These are phyloP conservation scores for Tanozyma kutaoensis DNA, from an alignment of 805 yeast species.

Conservation along the genomic window DNA sequence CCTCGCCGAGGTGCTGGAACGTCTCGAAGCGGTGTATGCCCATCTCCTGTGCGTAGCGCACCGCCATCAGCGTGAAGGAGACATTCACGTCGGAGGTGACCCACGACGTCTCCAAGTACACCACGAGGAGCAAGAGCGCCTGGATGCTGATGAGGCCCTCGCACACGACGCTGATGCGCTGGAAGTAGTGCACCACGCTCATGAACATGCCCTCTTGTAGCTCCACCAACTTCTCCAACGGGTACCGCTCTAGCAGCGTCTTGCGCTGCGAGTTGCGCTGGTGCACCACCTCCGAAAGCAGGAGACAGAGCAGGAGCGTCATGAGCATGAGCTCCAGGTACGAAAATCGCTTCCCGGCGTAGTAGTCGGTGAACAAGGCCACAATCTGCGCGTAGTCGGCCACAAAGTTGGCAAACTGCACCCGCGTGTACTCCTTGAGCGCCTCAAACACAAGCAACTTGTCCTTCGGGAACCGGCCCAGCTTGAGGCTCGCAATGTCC, in stretches of 20 bases:
- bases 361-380: conserved; percentile 13
- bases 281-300: conserved; percentile 11
- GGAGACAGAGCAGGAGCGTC: conserved; percentile 14
- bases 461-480: conserved; percentile 9
- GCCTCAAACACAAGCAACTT: conserved; percentile 11
- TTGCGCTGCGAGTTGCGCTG: not conserved
- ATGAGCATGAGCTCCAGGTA: conserved; percentile 20
- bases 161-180: conserved; percentile 32
- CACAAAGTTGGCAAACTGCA: conserved; percentile 10
- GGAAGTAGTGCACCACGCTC: conserved; percentile 24
- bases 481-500: conserved; percentile 2
- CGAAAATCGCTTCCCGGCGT: conserved; percentile 8
- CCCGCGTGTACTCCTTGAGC: conserved; percentile 6
- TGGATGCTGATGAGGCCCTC: conserved; percentile 40
- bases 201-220: conserved; percentile 5
- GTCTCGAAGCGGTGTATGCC: conserved; percentile 43
- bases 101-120: conserved; percentile 15
- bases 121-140: conserved; percentile 35
- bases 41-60: conserved; percentile 41
- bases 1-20: conserved; percentile 16
- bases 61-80: conserved; percentile 29
- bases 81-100: conserved; percentile 29
- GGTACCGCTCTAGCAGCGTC: not conserved
- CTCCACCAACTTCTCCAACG: conserved; percentile 2
- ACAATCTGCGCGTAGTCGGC: conserved; percentile 7